Percentiles rank a stretch among this genome's conserved stretches.
These are phyloP conservation scores for Ophiocytium majus DNA, from an alignment of 352 stramenopile genomes.

Conservation along the genomic window DNA sequence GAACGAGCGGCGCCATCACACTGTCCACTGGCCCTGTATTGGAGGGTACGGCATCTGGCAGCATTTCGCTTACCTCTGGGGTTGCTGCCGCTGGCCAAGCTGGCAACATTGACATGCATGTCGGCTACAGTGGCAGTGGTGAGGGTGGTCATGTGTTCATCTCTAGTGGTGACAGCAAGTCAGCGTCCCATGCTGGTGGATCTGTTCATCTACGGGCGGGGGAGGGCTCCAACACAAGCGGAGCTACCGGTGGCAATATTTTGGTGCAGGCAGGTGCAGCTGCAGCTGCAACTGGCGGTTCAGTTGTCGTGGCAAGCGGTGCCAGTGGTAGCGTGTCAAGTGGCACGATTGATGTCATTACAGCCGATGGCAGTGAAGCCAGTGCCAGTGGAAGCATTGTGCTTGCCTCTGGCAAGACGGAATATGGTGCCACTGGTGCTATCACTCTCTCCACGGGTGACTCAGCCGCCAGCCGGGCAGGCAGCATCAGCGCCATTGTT, in stretches of 20 bases:
- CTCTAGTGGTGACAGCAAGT: constrained; percentile 11
- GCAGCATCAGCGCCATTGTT: too few species aligned
- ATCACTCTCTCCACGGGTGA: too few species aligned
- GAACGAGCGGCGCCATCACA: neutral
- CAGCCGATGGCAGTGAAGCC: too few species aligned
- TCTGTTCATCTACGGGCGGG: too few species aligned
- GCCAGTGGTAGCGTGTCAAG: constrained; percentile 23
- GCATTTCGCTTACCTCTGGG: neutral
- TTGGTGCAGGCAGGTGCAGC: constrained; percentile 34
- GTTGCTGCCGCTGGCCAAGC: neutral
- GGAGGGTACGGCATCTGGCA: neutral
- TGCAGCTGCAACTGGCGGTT: neutral
- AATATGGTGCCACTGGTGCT: too few species aligned
- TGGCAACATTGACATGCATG: constrained; percentile 16
- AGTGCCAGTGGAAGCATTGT: too few species aligned
- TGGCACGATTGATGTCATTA: too few species aligned
- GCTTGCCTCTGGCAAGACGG: too few species aligned
- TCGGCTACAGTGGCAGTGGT: constrained; percentile 30
- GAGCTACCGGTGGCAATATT: constrained; percentile 34
- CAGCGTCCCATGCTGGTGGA: too few species aligned
- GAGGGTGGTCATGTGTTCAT: constrained; percentile 33
- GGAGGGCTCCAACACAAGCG: too few species aligned
- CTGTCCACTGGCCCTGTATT: neutral
- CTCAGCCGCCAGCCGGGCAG: too few species aligned
- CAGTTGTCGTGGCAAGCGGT: neutral